These are phyloP conservation scores for Evansstolkia leycettana DNA, from an alignment of 495 filamentous ascomycete genomes.

Conservation along the genomic window DNA sequence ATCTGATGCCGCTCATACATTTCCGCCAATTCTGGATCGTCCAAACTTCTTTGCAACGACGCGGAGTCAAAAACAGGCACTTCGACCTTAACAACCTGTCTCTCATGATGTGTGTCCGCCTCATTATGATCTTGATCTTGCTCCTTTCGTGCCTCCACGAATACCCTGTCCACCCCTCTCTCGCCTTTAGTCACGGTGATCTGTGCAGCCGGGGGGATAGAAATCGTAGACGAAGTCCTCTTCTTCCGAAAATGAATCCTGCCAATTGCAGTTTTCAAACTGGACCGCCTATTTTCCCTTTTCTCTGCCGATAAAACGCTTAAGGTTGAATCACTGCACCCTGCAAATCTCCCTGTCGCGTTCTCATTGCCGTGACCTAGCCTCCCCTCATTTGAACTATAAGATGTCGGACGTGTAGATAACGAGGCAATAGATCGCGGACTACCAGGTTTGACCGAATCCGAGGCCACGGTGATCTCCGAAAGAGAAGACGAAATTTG, in stretches of 20 bases:
- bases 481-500: conserved; percentile 23
- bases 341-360: conserved; percentile 2
- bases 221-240: conserved; percentile 15
- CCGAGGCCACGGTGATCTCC: conserved; percentile 26
- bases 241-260: conserved; percentile 29
- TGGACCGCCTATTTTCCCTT: conserved; percentile 16
- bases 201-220: conserved; percentile 19
- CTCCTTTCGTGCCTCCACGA: conserved; percentile 14
- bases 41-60: conserved; percentile 28
- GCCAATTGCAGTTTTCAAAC: conserved; percentile 27
- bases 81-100: conserved; percentile 19
- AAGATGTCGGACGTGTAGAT: conserved; percentile 31
- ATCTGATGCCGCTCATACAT: conserved; percentile 41
- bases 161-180: conserved; percentile 16
- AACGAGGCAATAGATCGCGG: conserved; percentile 29
- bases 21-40: conserved; percentile 34
- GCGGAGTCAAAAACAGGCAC: conserved; percentile 28
- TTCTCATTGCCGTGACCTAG: conserved; percentile 7
- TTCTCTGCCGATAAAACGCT: conserved; percentile 20
- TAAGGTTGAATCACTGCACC: conserved; percentile 17
- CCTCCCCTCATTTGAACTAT: conserved; percentile 27
- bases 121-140: conserved; percentile 1
- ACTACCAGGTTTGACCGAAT: conserved; percentile 21
- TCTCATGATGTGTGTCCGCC: conserved; percentile 5
- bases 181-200: conserved; percentile 16